phyloP scores from a whole-genome alignment of 306 rosid species.

The Vigna radiata region DNA sequence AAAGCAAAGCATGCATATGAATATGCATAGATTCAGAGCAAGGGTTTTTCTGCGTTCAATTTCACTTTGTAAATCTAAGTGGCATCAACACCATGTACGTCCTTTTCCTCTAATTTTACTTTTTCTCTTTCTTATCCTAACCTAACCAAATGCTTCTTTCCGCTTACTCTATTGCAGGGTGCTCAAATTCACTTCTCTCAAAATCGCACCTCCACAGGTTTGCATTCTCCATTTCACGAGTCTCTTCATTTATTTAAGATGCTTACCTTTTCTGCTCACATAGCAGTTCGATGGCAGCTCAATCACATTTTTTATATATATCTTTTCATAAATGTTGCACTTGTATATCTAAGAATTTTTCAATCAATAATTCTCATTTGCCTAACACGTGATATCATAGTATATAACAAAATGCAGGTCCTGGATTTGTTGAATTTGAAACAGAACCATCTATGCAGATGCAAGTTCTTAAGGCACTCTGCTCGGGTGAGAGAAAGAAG shows the following conservation, averaged over 20 bases:
- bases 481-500: slow-evolving; percentile 60
- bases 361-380: neutral
- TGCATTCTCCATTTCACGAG: slow-evolving; percentile 23
- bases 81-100: slow-evolving; percentile 51
- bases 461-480: slow-evolving; percentile 69
- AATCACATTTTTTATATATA: neutral
- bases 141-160: neutral
- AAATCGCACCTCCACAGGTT: slow-evolving; percentile 36
- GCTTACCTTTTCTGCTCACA: neutral
- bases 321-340: neutral
- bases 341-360: too few species aligned
- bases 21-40: slow-evolving; percentile 51
- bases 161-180: slow-evolving; percentile 29
- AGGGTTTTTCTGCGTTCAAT: slow-evolving; percentile 50
- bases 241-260: neutral
- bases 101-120: slow-evolving; percentile 11
- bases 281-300: neutral
- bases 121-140: slow-evolving; percentile 12
- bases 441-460: slow-evolving; percentile 55
- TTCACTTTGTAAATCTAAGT: slow-evolving; percentile 49
- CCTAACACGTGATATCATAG: neutral
- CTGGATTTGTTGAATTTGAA: slow-evolving; percentile 41
- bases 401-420: slow-evolving; percentile 47
- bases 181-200: neutral
- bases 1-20: slow-evolving; percentile 45